A percentile compares a stretch with the other conserved stretches of the same genome.
Evolutionary conservation across 2,329 filamentous ascomycete genomes (phyloP).

Genomic region (Hymenoscyphus scutula): DNA sequence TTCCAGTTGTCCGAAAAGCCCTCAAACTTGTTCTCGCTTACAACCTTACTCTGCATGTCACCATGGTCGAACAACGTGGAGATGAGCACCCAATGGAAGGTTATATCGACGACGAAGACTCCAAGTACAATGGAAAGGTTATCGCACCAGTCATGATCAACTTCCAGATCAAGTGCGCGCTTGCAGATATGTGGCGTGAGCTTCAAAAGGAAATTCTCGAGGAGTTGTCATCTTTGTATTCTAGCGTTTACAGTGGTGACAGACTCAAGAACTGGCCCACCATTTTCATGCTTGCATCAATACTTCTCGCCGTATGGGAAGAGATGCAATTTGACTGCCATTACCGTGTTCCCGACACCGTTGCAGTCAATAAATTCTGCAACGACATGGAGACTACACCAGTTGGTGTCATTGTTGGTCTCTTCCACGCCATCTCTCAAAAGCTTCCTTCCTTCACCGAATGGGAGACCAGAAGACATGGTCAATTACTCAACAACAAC

Average conservation of each 20-base stretch:
- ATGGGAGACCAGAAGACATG: slow-evolving; percentile 91
- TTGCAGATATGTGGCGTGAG: slow-evolving; percentile 98
- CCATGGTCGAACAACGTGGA: slow-evolving; percentile 85
- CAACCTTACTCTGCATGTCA: slow-evolving; percentile 92
- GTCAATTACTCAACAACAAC: slow-evolving; percentile 88
- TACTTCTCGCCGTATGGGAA: slow-evolving; percentile 93
- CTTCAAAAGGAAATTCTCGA: slow-evolving; percentile 94
- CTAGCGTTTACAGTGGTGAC: slow-evolving; percentile 96
- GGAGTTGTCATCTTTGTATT: slow-evolving; percentile 88
- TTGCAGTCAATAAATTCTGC: slow-evolving; percentile 90
- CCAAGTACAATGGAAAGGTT: slow-evolving; percentile 85
- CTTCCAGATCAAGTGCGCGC: slow-evolving; percentile 96
- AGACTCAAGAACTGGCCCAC: slow-evolving; percentile 99
- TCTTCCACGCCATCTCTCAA: slow-evolving; percentile 97
- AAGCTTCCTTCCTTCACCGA: slow-evolving; percentile 90
- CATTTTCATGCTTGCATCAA: slow-evolving; percentile 94
- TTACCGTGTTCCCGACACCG: slow-evolving; percentile 84
- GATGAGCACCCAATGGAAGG: slow-evolving; percentile 76
- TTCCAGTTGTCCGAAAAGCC: slow-evolving; percentile 89
- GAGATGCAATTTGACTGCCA: slow-evolving; percentile 99
- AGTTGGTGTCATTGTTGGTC: slow-evolving; percentile 91
- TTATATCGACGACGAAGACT: slow-evolving; percentile 80
- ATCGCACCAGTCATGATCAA: slow-evolving; percentile 98
- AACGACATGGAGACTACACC: slow-evolving; percentile 94
- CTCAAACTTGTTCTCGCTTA: slow-evolving; percentile 94